Percentiles rank a stretch among this genome's conserved stretches.
Evolutionary conservation across 768 basidiomycete species (phyloP).

Genomic region (Leccinellum albellum): DNA sequence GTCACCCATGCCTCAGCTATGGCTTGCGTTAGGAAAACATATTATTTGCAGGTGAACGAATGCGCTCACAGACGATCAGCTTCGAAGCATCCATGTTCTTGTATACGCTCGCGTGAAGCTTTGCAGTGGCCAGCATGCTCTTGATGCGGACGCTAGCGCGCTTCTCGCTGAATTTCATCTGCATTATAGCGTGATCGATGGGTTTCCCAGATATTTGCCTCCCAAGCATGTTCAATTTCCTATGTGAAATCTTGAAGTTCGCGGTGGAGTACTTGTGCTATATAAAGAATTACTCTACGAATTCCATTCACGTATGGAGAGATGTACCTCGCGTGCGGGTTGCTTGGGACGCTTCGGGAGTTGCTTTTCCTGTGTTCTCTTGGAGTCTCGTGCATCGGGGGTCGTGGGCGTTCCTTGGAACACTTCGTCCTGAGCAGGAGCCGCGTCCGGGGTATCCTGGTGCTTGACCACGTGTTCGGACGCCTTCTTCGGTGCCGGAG

Average conservation of each 20-base stretch:
- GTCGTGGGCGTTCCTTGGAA: conserved; percentile 39
- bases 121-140: conserved; percentile 83
- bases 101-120: conserved; percentile 76
- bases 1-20: conserved; percentile 93
- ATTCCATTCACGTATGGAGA: not conserved
- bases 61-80: conserved; percentile 75
- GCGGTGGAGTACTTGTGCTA: conserved; percentile 94
- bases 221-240: conserved; percentile 88
- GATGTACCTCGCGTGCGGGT: conserved; percentile 29
- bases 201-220: conserved; percentile 87
- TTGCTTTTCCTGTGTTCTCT: conserved; percentile 14
- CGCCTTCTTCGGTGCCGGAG: conserved; percentile 43
- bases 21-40: conserved; percentile 1
- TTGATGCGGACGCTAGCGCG: conserved; percentile 80
- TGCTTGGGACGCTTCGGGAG: conserved; percentile 17
- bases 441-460: conserved; percentile 29
- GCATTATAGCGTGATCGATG: conserved; percentile 91
- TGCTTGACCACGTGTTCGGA: conserved; percentile 41
- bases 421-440: conserved; percentile 33
- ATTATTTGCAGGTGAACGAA: not conserved
- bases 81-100: conserved; percentile 70
- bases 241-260: conserved; percentile 88
- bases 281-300: conserved; percentile 30
- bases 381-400: conserved; percentile 18
- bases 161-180: conserved; percentile 97